Conservation (phyloP, 2,329 filamentous ascomycete genomes). For the Trichoderma arundinaceum region DNA sequence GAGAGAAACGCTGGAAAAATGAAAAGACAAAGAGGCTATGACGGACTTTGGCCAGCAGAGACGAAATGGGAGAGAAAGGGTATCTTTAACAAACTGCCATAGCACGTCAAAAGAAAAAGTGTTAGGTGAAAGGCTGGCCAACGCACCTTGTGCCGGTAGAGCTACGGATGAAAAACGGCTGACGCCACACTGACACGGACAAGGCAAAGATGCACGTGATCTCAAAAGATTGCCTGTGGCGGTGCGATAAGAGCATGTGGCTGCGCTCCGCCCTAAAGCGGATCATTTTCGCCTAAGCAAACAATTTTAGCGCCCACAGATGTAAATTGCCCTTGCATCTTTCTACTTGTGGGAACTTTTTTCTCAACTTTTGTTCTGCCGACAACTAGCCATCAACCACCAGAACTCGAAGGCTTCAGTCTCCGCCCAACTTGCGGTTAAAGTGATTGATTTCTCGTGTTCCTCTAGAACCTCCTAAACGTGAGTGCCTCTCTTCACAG, state of each 20-base stretch:
- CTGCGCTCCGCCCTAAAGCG: conserved; percentile 37
- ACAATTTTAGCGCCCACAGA: conserved; percentile 44
- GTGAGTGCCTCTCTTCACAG: conserved; percentile 18
- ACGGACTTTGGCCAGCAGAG: not conserved
- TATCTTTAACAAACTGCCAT: not conserved
- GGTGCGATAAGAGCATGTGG: conserved; percentile 23
- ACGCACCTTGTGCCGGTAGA: conserved; percentile 25
- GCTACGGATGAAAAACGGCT: conserved; percentile 22
- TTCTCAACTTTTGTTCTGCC: conserved; percentile 38
- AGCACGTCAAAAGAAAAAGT: conserved; percentile 22
- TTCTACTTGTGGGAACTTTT: conserved; percentile 40
- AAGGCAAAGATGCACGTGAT: conserved; percentile 18
- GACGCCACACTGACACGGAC: conserved; percentile 13
- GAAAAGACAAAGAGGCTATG: not conserved
- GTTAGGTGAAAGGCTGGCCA: conserved; percentile 26
- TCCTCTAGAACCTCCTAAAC: conserved; percentile 50
- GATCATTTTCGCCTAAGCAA: conserved; percentile 37
- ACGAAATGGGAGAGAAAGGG: not conserved
- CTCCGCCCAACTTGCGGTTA: conserved; percentile 98
- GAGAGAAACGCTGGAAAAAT: too few species aligned
- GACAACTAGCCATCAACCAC: conserved; percentile 42
- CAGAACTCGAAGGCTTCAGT: conserved; percentile 96
- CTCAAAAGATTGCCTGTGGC: not conserved
- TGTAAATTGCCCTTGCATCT: conserved; percentile 40
- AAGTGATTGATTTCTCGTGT: conserved; percentile 99